A percentile compares a stretch with the other conserved stretches of the same genome.
These are phyloP conservation scores for Brassica balearica DNA, from an alignment of 441 rosid genomes.

Conservation along the genomic window DNA sequence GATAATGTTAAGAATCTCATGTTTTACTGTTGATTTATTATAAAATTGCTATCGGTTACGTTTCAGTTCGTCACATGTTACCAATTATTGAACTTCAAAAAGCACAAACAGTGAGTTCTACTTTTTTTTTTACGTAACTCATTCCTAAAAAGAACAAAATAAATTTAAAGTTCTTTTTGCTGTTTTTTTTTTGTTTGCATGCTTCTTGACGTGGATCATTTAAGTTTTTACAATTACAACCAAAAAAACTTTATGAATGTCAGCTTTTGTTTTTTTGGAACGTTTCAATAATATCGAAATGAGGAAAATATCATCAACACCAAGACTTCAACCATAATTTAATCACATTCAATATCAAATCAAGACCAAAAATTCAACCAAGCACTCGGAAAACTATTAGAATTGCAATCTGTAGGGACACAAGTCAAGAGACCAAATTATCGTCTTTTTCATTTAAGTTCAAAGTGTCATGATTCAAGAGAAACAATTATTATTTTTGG, in stretches of 20 bases:
- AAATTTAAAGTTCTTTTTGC: not conserved
- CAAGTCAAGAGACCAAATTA: not conserved
- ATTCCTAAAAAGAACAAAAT: not conserved
- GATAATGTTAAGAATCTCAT: conserved; percentile 73
- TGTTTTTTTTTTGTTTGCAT: no score
- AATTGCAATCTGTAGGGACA: conserved; percentile 25
- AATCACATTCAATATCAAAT: conserved; percentile 36
- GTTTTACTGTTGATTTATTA: conserved; percentile 63
- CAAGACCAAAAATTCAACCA: conserved; percentile 29
- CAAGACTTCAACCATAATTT: conserved; percentile 16
- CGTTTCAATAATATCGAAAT: conserved; percentile 13
- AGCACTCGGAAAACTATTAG: conserved; percentile 30
- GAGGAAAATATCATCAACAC: conserved; percentile 16
- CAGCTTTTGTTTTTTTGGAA: conserved; percentile 28
- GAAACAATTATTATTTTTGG: not conserved
- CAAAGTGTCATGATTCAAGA: conserved; percentile 25
- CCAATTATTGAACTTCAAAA: conserved; percentile 35
- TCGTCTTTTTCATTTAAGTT: conserved; percentile 10
- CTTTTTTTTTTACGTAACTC: not conserved
- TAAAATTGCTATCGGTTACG: not conserved
- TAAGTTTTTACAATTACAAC: conserved; percentile 4
- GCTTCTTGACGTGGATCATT: no score
- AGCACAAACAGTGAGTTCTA: conserved; percentile 4
- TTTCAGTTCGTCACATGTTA: conserved; percentile 4
- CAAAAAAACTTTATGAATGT: conserved; percentile 19